A percentile compares a stretch with the other conserved stretches of the same genome.
Evolutionary conservation across 768 basidiomycete genomes (phyloP).

Genomic region (Tulasnella sp.): DNA sequence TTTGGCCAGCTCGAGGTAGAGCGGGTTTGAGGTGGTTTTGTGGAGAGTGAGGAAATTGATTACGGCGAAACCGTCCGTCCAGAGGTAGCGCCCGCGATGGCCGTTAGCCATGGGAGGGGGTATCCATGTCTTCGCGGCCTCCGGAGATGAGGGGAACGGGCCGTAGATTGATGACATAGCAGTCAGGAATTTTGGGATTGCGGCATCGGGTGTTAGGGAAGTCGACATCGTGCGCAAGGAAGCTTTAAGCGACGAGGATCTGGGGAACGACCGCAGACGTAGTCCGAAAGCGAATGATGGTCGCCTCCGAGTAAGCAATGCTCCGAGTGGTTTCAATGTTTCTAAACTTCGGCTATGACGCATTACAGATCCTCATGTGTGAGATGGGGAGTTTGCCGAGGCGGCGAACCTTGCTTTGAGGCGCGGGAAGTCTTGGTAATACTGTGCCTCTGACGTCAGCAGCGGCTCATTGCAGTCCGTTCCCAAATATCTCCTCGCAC

Average conservation of each 20-base stretch:
- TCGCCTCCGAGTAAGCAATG: background rate
- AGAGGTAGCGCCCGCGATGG: conserved; percentile 24
- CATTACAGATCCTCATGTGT: background rate
- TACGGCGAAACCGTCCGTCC: conserved; percentile 27
- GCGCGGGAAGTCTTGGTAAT: background rate
- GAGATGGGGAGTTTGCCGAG: background rate
- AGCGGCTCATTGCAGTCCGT: background rate
- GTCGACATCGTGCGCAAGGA: background rate
- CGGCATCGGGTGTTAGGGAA: background rate
- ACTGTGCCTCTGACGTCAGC: background rate
- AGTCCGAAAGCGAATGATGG: background rate
- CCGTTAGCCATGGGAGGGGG: conserved; percentile 19
- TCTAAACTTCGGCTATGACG: background rate
- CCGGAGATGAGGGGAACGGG: conserved; percentile 9
- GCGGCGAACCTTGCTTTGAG: background rate
- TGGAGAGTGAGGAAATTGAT: conserved; percentile 23
- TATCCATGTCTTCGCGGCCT: conserved; percentile 14
- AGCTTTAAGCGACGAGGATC: background rate
- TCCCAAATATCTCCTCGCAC: background rate
- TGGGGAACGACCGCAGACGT: background rate
- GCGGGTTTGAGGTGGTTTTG: conserved; percentile 15
- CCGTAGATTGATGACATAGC: conserved; percentile 20
- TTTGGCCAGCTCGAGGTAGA: conserved; percentile 19
- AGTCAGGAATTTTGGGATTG: conserved; percentile 11
- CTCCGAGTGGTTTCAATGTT: background rate